Base-by-base conservation (phyloP, 371 early-diverging fungal species). In the Globomyces sp. region DNA sequence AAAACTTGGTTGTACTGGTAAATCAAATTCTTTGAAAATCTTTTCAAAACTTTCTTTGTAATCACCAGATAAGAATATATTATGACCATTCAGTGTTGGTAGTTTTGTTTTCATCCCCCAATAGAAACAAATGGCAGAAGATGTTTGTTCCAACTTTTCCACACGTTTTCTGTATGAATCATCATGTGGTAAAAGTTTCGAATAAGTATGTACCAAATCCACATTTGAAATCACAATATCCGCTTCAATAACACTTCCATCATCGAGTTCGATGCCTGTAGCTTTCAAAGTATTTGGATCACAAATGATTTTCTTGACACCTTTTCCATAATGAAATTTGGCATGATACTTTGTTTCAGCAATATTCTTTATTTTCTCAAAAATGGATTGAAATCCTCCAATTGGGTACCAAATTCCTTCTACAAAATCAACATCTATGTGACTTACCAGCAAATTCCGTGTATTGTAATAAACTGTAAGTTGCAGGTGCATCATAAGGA, bases 191-290 rank as follows among this genome's bases (percentile, higher is more conserved):
- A 86, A 70, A 0, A 87, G 71, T 37, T 74, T 66, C 65, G 81
- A 80, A 71, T 87, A 87, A 4, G 85, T 83, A 57, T 79, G 80
- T 9, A 86, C 83, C 4, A 85, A 74, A 65, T 87, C 86, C 11
- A 81, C 82, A 64, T 87, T 87, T 71, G 84, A 85, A 10, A 87
- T 77, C 46, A 87, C 83, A 34, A 85, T 78, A 69, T 87, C 87
- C 3, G 84, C 85, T 37, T 72, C 51, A 58, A 85, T 76, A 3
- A 74, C 67, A 9, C 70, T 64, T 10, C 85, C 86, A 51, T 63
- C 72, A 61, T 79, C 78, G 5, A 86, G 69, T 53, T 80, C 81
- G 2, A 87, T 77, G 39, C 87, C 87, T 5, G 79, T 85, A 5
- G 80, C 77, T 8, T 64, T 69, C 37, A 71, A 68, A 0, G 59